Evolutionary conservation across 108 stramenopile species (phyloP).

Genomic region (Halocafeteria seosinensis): DNA sequence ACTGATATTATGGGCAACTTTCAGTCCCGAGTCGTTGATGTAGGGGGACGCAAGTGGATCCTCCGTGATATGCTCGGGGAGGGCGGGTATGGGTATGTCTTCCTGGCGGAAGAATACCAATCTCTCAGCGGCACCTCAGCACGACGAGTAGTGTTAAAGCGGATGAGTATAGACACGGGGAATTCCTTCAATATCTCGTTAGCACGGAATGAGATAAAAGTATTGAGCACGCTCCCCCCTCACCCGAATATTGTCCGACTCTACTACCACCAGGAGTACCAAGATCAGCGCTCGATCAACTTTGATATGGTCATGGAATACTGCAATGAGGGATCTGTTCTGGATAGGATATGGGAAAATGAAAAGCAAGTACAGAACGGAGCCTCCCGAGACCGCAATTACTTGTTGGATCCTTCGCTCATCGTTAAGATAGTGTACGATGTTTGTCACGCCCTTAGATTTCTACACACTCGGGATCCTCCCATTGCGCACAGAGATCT

Average conservation of each 20-base stretch:
- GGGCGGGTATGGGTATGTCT: neutral
- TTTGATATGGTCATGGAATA: neutral
- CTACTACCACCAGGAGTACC: neutral
- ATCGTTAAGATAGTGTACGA: neutral
- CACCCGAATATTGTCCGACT: neutral
- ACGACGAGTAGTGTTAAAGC: neutral
- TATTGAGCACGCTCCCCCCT: neutral
- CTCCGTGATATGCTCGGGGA: too few species aligned
- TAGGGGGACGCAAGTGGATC: too few species aligned
- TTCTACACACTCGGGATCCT: neutral
- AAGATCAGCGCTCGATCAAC: neutral
- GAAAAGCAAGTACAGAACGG: neutral
- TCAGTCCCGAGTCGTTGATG: too few species aligned
- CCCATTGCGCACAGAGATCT: neutral
- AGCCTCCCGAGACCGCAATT: neutral
- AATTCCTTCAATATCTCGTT: neutral
- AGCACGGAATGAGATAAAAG: neutral
- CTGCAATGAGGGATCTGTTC: too few species aligned
- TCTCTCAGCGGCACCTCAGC: neutral
- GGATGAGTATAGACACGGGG: neutral
- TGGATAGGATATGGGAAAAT: too few species aligned
- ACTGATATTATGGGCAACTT: too few species aligned
- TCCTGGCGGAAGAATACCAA: neutral
- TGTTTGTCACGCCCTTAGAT: neutral
- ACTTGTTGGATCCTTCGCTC: neutral